phyloP scores from a whole-genome alignment of 192 early-diverging fungal species.

The Thamnidium elegans region DNA sequence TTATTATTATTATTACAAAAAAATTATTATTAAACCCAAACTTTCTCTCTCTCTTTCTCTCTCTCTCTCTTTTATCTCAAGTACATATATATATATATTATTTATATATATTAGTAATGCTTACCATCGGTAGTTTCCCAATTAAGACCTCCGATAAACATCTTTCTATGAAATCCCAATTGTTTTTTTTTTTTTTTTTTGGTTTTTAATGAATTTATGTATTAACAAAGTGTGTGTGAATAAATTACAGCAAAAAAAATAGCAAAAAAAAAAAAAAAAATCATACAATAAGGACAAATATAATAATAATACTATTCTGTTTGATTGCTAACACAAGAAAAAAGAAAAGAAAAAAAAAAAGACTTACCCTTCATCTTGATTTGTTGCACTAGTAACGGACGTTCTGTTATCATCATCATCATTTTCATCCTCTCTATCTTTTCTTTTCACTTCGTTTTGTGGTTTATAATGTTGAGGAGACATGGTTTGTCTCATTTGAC shows the following conservation, averaged over 20 bases:
- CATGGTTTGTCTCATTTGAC: not conserved
- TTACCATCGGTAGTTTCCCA: constrained; percentile 86
- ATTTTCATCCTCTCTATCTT: not conserved
- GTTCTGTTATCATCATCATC: not conserved
- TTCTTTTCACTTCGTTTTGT: not conserved
- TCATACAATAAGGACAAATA: constrained; percentile 1
- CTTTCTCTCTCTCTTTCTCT: not conserved
- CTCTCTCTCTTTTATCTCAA: not conserved
- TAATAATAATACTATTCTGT: not conserved
- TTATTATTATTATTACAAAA: constrained; percentile 28
- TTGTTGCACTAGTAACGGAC: constrained; percentile 7
- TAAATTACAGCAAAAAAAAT: constrained; percentile 21
- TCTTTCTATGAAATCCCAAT: constrained; percentile 54
- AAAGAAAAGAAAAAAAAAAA: not conserved
- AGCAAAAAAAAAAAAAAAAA: too few species aligned
- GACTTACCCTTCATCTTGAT: constrained; percentile 36
- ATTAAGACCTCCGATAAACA: constrained; percentile 79
- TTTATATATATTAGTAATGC: constrained; percentile 20
- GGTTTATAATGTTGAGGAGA: not conserved
- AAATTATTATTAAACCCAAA: not conserved
- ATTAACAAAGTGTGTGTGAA: constrained; percentile 19
- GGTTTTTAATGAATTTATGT: not conserved
- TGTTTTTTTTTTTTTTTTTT: not conserved
- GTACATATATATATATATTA: not conserved
- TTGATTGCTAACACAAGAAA: not conserved